These are phyloP conservation scores for Septoria linicola DNA, from an alignment of 2,329 filamentous ascomycete species.

Conservation along the genomic window DNA sequence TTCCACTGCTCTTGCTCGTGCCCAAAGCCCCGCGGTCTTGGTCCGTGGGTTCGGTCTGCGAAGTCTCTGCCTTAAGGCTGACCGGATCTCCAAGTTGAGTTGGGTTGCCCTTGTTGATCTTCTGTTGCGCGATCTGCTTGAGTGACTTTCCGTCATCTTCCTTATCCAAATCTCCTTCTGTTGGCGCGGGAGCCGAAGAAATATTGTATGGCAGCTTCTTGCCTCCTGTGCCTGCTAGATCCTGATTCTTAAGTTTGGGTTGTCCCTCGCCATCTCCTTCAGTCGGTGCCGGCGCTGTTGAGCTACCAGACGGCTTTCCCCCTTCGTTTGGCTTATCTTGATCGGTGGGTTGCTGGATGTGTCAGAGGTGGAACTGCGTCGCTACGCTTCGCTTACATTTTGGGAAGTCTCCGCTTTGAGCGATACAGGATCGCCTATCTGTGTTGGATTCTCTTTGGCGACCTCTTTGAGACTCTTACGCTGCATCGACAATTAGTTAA, in stretches of 20 bases:
- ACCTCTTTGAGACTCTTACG: slow-evolving; percentile 29
- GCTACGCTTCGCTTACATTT: slow-evolving; percentile 16
- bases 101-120: slow-evolving; percentile 34
- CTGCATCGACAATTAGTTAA: slow-evolving; percentile 3
- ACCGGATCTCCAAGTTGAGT: slow-evolving; percentile 40
- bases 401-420: slow-evolving; percentile 40
- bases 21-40: slow-evolving; percentile 36
- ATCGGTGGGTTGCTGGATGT: slow-evolving; percentile 31
- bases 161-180: slow-evolving; percentile 21
- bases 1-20: slow-evolving; percentile 29
- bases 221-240: slow-evolving; percentile 11
- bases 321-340: slow-evolving; percentile 35
- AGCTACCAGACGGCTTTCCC: slow-evolving; percentile 16
- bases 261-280: slow-evolving; percentile 8
- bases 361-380: background rate
- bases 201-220: slow-evolving; percentile 4
- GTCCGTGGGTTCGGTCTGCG: slow-evolving; percentile 36
- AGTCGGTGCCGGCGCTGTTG: slow-evolving; percentile 9
- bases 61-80: slow-evolving; percentile 39
- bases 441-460: slow-evolving; percentile 33
- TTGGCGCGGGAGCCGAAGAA: slow-evolving; percentile 11
- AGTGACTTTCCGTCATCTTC: slow-evolving; percentile 23
- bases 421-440: slow-evolving; percentile 39
- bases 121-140: slow-evolving; percentile 30
- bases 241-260: slow-evolving; percentile 7